A percentile compares a stretch with the other conserved stretches of the same genome.
Conservation (phyloP, 139 green algal species). For the Asterochloris sp. region DNA sequence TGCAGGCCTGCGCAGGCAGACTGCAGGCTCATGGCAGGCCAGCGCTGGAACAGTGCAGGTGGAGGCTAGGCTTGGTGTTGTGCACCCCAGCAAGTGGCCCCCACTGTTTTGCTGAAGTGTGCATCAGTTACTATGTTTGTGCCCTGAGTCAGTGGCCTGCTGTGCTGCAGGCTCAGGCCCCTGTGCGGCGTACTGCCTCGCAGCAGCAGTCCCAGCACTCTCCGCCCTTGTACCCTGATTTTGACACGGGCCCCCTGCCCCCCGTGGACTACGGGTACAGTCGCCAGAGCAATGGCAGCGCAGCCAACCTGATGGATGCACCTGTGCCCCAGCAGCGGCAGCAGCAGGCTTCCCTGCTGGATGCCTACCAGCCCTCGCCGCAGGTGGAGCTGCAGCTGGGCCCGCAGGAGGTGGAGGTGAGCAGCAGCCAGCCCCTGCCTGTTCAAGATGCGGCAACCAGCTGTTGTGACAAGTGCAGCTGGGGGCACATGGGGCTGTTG, state of each 20-base stretch:
- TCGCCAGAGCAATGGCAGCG: background rate
- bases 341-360: constrained; percentile 14
- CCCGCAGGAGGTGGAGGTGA: constrained; percentile 66
- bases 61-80: too few species aligned
- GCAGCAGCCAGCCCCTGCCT: background rate
- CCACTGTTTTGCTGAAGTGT: too few species aligned
- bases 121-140: too few species aligned
- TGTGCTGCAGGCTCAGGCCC: background rate
- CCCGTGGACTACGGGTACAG: constrained; percentile 19
- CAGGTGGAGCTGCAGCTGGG: constrained; percentile 48
- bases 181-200: background rate
- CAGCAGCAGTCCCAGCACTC: constrained; percentile 6
- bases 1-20: too few species aligned
- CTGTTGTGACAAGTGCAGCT: background rate
- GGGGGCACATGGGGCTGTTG: background rate
- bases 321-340: constrained; percentile 6
- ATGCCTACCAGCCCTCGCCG: constrained; percentile 19
- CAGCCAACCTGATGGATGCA: background rate
- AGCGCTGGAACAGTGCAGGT: too few species aligned
- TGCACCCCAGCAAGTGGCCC: too few species aligned
- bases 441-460: background rate
- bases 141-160: too few species aligned
- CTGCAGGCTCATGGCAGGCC: too few species aligned
- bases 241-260: constrained; percentile 35
- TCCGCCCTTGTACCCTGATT: constrained; percentile 40